Evolutionary conservation across 495 filamentous ascomycete species (phyloP), one percentile per base, ranked within the genome.

Genomic region (Xylaria sp.): DNA sequence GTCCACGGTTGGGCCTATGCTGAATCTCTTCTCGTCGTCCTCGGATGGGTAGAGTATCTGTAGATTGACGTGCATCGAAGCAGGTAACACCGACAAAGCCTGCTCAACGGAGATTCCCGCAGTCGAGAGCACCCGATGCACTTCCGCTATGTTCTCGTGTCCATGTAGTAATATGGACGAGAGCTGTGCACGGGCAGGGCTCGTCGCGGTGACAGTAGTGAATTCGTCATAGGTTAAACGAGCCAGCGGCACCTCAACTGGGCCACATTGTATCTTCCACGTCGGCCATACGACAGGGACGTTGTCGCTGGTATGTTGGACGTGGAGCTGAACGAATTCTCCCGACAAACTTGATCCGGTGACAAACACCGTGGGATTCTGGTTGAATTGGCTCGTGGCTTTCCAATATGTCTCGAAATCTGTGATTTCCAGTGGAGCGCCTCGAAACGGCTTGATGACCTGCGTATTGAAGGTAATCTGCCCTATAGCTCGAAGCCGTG

Each of bases 391-490:
- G 75, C 93, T 97, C 5, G 97, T 99, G 1, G 95, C 95, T 81
- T 97, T 98, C 96, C 96, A 99, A 81, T 99, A 99, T 3, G 96
- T 98, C 67, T 97, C 96, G 77, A 98, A 98, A 73, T 97, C 93
- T 1, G 95, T 97, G 65, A 99, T 97, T 78, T 98, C 97, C 46
- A 98, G 82, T 3, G 97, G 93, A 71, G 92, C 91, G n/a, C 97
- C 95, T 72, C 90, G 90, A 81, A 98, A 99, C 2, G 96, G 95
- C 78, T 97, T 97, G 77, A 99, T 97, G 43, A 98, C 92, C 78
- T 98, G 95, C 72, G 92, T 97, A 71, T 93, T 90, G 84, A 99
- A 98, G 64, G 86, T 93, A 70, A 99, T 92, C 75, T 97, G 93
- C 31, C 97, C 96, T 76, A 98, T 97, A n/a, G 94, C 91, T 48